Conservation (phyloP, 2,329 filamentous ascomycete species). For the Diaporthe longicolla region DNA sequence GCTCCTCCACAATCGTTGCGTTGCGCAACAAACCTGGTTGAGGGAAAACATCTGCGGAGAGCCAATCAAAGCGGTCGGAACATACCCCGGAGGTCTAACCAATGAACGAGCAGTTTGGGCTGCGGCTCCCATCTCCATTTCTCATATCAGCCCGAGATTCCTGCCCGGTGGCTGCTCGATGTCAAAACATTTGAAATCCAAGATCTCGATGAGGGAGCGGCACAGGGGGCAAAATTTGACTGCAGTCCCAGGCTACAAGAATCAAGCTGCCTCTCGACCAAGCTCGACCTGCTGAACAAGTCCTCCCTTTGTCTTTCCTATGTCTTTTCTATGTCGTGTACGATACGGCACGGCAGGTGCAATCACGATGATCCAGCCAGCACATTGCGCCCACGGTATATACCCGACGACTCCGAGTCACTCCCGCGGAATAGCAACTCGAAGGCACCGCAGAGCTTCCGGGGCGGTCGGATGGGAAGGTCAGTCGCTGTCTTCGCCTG, state of each 20-base stretch:
- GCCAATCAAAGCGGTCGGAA: neutral
- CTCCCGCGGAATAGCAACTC: no score
- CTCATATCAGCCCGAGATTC: neutral
- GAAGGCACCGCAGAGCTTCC: no score
- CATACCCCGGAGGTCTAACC: neutral
- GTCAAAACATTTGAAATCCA: neutral
- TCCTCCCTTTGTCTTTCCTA: neutral
- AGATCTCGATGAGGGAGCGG: neutral
- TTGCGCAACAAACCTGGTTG: neutral
- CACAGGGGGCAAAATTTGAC: no score
- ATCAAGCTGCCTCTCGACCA: neutral
- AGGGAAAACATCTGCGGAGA: neutral
- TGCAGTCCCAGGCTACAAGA: neutral
- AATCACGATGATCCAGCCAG: neutral
- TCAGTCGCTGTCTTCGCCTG: no score
- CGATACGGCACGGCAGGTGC: no score
- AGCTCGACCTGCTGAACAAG: neutral
- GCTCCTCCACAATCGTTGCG: no score
- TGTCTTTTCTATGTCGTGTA: neutral
- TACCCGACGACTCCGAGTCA: no score
- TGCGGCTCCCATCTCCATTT: neutral
- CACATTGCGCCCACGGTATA: neutral
- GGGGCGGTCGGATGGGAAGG: no score
- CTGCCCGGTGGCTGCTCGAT: neutral
- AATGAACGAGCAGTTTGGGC: neutral